These are phyloP conservation scores for Trichoderma orchidacearum DNA, from an alignment of 495 filamentous ascomycete species.

Conservation along the genomic window DNA sequence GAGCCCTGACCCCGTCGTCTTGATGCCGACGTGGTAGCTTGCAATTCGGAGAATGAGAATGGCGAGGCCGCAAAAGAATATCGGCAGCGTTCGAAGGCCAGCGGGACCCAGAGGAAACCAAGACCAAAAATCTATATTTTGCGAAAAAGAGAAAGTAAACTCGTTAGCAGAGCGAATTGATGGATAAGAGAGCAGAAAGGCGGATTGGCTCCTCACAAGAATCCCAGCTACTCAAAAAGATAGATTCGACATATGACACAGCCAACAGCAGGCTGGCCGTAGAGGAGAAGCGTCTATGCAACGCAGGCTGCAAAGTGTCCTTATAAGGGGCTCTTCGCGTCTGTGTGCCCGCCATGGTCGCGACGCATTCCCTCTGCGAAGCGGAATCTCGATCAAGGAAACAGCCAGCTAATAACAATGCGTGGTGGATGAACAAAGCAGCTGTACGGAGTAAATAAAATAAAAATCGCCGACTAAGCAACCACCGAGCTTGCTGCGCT, in stretches of 20 bases:
- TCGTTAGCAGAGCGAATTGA: neutral
- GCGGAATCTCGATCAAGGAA: neutral
- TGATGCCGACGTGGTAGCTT: conserved; percentile 62
- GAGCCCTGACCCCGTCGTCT: conserved; percentile 55
- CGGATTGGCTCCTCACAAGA: conserved; percentile 38
- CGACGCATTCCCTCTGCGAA: conserved; percentile 18
- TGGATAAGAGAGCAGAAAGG: neutral
- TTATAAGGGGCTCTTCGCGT: conserved; percentile 48
- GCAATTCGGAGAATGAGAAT: conserved; percentile 68
- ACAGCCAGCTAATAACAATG: too few species aligned
- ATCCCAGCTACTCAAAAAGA: conserved; percentile 56
- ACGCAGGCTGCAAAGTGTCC: conserved; percentile 77
- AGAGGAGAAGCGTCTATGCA: conserved; percentile 75
- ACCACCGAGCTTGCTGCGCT: conserved; percentile 2
- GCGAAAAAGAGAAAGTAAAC: neutral
- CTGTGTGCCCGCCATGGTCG: conserved; percentile 25
- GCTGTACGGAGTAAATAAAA: conserved; percentile 3
- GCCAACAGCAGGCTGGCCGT: conserved; percentile 51
- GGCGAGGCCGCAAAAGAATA: conserved; percentile 57
- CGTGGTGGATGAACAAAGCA: neutral
- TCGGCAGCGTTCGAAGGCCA: conserved; percentile 61
- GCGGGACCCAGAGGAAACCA: conserved; percentile 73
- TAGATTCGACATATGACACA: conserved; percentile 61
- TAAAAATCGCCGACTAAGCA: neutral
- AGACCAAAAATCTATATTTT: conserved; percentile 65